Conservation (phyloP, 2,329 filamentous ascomycete species). For the Xylaria sp. region DNA sequence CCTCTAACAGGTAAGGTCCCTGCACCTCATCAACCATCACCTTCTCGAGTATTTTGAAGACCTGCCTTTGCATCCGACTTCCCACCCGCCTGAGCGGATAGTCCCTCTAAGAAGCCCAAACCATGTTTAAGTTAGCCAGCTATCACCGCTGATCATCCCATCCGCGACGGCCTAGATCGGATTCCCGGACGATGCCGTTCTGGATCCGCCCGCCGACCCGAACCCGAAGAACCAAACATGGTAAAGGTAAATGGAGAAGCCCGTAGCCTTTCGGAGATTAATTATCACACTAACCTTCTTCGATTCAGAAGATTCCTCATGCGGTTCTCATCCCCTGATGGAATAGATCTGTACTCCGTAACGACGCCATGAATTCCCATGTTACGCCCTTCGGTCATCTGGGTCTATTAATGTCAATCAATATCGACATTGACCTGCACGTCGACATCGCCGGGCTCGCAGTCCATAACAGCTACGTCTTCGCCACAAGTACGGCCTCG, state of each 20-base stretch:
- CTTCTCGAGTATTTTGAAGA: not conserved
- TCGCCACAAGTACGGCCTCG: too few species aligned
- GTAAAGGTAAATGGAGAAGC: too few species aligned
- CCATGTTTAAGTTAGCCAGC: constrained; percentile 78
- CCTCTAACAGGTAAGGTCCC: too few species aligned
- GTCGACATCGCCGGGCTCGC: too few species aligned
- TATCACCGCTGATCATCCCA: constrained; percentile 74
- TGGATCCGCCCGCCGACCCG: constrained; percentile 66
- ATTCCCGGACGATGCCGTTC: constrained; percentile 69
- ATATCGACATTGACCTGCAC: too few species aligned
- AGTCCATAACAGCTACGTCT: too few species aligned
- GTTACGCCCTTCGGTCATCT: too few species aligned
- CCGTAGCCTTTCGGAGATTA: not conserved
- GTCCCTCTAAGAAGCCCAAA: constrained; percentile 44
- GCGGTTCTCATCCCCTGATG: too few species aligned
- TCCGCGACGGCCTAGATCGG: constrained; percentile 68
- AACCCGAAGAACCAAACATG: too few species aligned
- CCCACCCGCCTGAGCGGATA: not conserved
- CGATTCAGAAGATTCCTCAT: not conserved
- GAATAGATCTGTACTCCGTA: too few species aligned
- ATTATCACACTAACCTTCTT: not conserved
- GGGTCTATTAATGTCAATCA: too few species aligned
- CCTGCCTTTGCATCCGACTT: not conserved
- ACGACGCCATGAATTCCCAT: too few species aligned
- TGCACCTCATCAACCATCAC: not conserved